Evolutionary conservation across 768 basidiomycete genomes (phyloP), one percentile per base, ranked within the genome.

Genomic region (Crepidotus variabilis): DNA sequence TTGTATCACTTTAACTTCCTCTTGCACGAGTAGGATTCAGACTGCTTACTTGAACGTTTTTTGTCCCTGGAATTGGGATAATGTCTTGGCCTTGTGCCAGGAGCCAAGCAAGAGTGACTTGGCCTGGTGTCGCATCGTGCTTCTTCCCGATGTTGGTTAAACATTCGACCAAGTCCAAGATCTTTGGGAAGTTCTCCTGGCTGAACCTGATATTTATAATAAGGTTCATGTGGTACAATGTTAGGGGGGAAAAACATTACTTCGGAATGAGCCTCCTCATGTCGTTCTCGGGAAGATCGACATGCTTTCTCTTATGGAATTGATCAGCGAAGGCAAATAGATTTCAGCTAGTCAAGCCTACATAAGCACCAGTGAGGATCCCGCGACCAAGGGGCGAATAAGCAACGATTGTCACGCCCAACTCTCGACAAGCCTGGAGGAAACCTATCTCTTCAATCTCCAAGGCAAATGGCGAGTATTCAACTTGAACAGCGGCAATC

Each of bases 361-460:
- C 76, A 52, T 71, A 75, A 55, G 68, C 63, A 1, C 82, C 80
- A 0, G 78, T 82, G 50, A 82, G 60, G n/a, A 83, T 55, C 1
- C 81, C 82, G 32, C 80, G 70, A 16, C 81, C 81, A 23, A 84
- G 70, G 1, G 82, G 83, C 1, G 76, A 74, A 56, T 82, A 84
- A 1, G 79, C 78, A 8, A 85, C 67, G 18, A 81, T 71, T 43
- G 74, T 70, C 35, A 81, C 71, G 13, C 80, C 79, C 5, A 83
- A 67, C 59, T 83, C 82, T 20, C 79, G 67, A 10, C 74, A 74
- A 0, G 79, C 75, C 22, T 73, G 66, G 35, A 80, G 64, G 0
- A 83, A 60, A 1, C 60, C 69, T 33, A 78, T 72, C 57, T 43
- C 5, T 20, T 82, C 80, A 50, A 81, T 75, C 35, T 78, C 75